Evolutionary conservation across 495 filamentous ascomycete species (phyloP).

Genomic region (Opeltia flavorubescens): DNA sequence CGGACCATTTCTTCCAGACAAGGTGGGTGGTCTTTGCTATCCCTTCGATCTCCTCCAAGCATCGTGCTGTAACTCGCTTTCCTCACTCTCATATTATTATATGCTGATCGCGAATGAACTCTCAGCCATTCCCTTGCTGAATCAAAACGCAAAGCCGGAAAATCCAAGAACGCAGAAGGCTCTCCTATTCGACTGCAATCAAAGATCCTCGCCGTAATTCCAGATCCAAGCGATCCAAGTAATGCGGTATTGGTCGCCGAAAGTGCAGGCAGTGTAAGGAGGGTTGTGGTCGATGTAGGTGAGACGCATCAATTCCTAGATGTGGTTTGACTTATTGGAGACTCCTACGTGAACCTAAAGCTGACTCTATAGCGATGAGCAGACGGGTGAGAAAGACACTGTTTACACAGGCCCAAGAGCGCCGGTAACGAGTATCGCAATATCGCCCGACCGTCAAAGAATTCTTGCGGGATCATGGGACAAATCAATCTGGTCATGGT

Average conservation of each 20-base stretch:
- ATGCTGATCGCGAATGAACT: constrained; percentile 5
- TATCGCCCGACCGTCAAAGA: constrained; percentile 43
- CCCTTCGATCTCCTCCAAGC: not conserved
- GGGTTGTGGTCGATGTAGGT: constrained; percentile 65
- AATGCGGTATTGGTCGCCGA: constrained; percentile 67
- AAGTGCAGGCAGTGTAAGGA: constrained; percentile 61
- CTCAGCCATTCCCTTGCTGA: constrained; percentile 58
- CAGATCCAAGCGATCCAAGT: constrained; percentile 43
- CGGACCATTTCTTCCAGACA: constrained; percentile 81
- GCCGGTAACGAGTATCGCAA: constrained; percentile 63
- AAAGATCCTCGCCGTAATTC: constrained; percentile 68
- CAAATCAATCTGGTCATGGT: constrained; percentile 77
- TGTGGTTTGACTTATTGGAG: not conserved
- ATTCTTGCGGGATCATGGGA: constrained; percentile 90
- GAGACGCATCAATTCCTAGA: constrained; percentile 11
- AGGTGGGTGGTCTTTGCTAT: constrained; percentile 37
- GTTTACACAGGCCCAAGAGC: constrained; percentile 62
- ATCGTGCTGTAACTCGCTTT: constrained; percentile 5
- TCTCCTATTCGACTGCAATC: constrained; percentile 65
- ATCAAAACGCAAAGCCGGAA: constrained; percentile 55
- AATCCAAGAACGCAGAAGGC: constrained; percentile 72
- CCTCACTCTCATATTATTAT: too few species aligned
- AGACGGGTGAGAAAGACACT: constrained; percentile 33
- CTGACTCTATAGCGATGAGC: constrained; percentile 1
- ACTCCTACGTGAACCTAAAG: not conserved